Base-by-base conservation (phyloP, 192 early-diverging fungal genomes). In the Podila clonocystis region DNA sequence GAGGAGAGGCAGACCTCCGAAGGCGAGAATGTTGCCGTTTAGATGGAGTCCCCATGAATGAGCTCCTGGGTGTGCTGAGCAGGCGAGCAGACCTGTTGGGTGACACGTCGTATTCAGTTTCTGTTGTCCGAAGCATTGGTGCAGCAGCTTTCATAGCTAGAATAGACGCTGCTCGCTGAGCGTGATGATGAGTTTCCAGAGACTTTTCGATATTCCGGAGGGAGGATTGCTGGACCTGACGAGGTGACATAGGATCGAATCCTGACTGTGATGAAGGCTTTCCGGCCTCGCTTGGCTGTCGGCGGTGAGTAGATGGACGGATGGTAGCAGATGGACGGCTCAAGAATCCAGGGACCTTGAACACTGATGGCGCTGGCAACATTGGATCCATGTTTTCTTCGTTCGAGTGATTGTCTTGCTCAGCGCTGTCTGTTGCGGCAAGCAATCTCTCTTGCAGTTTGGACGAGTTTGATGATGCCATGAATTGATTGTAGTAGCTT, bases 91-190 rank as follows among this genome's bases (percentile, higher is more conserved):
- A 65, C 19, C 74, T 34, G 7, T 41, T 20, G 6, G 74, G 68
- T 9, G 74, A 77, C 13, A 70, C 50, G 36, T 77, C 74, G 26
- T 77, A 77, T 28, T 77, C 74, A 22, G 74, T 77, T 30, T 77
- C 74, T 65, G 74, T 77, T 12, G 74, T 77, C 28, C 74, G 31
- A 36, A 77, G 58, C 15, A 41, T 30, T 3, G 67, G 74, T 15
- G 58, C 50, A 0, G 49, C 33, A 45, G 57, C 6, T 13, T n/a
- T 41, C 11, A 50, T n/a, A 4, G 30, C 17, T 15, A 3, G 33
- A 20, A 20, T 67, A 15, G 31, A 22, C 13, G 41, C n/a, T 29
- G 28, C 24, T 20, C 28, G 17, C n/a, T 11, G 65, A 67, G 11
- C 34, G 30, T 58, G 11, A 5, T 8, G 67, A 28, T 41, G 49